Base-by-base conservation (phyloP, 2,329 filamentous ascomycete species). In the Zymoseptoria brevis region DNA sequence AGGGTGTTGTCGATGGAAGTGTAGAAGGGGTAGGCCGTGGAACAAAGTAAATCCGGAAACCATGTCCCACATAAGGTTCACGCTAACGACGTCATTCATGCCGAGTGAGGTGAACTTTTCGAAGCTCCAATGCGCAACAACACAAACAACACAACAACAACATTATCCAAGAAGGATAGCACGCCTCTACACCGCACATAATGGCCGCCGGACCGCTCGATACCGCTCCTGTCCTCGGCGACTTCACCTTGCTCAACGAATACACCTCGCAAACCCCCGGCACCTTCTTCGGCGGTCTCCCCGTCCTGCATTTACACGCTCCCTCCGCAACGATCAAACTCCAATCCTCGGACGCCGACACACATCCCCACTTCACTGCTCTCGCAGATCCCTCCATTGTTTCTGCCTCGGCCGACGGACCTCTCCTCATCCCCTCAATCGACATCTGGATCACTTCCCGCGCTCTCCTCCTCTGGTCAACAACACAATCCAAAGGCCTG, bases 241-340 rank as follows among this genome's bases (percentile, higher is more conserved):
- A 62, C 50, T 92, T 85, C 74, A 84, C 81, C 35, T 77, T 82
- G 4, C 80, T 92, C 52, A 77, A 80, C 59, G 85, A 89, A 61
- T 88, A 90, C 71, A 83, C 90, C 72, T 79, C 84, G 56, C 84
- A 86, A 68, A 93, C 89, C 1, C 89, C 89, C 0, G 78, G 80
- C 59, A 87, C 83, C 50, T 93, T 92, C 75, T 87, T 86, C 67
- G 83, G 81, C 66, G 83, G 83, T 26, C 89, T 87, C 69, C 84
- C 88, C 1, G 81, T 92, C 50, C 80, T 92, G 3, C 83, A 92
- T 74, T 83, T 82, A 65, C 83, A 86, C 67, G 78, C 48, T 66
- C 77, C 11, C 76, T 53, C 78, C 59, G 79, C 84, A 57, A 84
- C 82, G 48, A 82, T 86, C 2, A 81, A 82, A 68, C 75, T 87